These are phyloP conservation scores for Penicillium sp. DNA, from an alignment of 2,329 filamentous ascomycete species.

Conservation along the genomic window DNA sequence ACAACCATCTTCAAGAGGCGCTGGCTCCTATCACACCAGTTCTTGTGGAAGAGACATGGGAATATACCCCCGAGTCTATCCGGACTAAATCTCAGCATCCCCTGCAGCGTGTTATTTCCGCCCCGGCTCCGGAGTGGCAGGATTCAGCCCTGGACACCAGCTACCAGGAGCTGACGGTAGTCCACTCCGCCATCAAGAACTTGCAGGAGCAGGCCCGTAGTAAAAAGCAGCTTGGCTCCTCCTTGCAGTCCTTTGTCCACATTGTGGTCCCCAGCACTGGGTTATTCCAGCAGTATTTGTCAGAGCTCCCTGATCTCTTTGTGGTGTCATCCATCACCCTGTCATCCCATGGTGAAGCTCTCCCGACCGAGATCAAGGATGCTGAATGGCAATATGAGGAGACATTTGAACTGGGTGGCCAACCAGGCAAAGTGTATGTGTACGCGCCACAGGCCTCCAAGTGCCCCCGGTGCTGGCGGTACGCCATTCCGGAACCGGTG, in stretches of 20 bases:
- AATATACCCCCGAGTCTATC: conserved; percentile 66
- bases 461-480: conserved; percentile 87
- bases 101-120: conserved; percentile 37
- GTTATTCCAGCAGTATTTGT: conserved; percentile 28
- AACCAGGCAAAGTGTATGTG: conserved; percentile 36
- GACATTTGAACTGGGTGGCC: conserved; percentile 38
- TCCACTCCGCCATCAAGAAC: conserved; percentile 67
- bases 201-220: conserved; percentile 70
- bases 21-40: conserved; percentile 77
- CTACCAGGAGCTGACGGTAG: conserved; percentile 43
- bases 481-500: conserved; percentile 55
- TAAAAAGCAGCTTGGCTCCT: conserved; percentile 72
- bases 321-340: conserved; percentile 65
- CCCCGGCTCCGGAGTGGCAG: conserved; percentile 34
- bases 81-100: conserved; percentile 48
- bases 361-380: conserved; percentile 24
- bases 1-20: conserved; percentile 71
- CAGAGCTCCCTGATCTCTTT: conserved; percentile 62
- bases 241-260: conserved; percentile 70
- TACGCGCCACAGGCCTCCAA: conserved; percentile 59
- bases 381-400: conserved; percentile 44
- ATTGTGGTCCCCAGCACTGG: conserved; percentile 25
- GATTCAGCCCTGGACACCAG: conserved; percentile 48
- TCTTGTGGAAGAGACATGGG: conserved; percentile 86
- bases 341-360: conserved; percentile 32